These are phyloP conservation scores for Aaosphaeria arxii DNA, from an alignment of 2,329 filamentous ascomycete genomes.

Conservation along the genomic window DNA sequence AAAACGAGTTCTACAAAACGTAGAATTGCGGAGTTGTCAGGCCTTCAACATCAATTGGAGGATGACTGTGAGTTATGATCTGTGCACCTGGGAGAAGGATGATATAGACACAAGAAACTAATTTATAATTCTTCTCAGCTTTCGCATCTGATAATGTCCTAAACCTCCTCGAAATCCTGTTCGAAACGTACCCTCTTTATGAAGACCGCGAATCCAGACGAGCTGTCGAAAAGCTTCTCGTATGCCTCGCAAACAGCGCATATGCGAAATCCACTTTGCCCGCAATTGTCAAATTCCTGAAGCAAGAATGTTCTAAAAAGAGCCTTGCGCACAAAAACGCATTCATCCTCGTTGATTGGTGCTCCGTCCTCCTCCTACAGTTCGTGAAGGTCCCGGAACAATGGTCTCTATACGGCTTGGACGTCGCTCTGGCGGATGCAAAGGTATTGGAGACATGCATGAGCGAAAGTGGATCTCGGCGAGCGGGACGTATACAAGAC, in stretches of 20 bases:
- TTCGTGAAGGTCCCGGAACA: conserved; percentile 57
- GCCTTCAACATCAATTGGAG: conserved; percentile 42
- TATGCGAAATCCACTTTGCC: conserved; percentile 58
- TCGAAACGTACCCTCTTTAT: conserved; percentile 85
- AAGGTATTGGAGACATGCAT: conserved; percentile 76
- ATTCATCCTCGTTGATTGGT: conserved; percentile 91
- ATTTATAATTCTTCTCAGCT: conserved; percentile 19
- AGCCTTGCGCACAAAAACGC: conserved; percentile 76
- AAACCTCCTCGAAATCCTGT: conserved; percentile 67
- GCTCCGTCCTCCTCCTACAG: conserved; percentile 72
- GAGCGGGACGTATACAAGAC: conserved; percentile 57
- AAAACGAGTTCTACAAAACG: conserved; percentile 49
- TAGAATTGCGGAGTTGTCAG: conserved; percentile 43
- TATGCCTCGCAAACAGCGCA: conserved; percentile 60
- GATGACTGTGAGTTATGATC: conserved; percentile 40
- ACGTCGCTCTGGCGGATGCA: conserved; percentile 67
- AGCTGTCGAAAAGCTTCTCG: conserved; percentile 78
- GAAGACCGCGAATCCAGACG: conserved; percentile 78
- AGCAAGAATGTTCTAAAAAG: conserved; percentile 70
- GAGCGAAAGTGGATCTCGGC: conserved; percentile 37
- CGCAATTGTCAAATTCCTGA: conserved; percentile 64
- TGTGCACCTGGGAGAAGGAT: not conserved
- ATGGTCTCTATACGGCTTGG: conserved; percentile 64
- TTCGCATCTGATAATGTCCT: conserved; percentile 45
- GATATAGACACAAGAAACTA: conserved; percentile 4